phyloP scores from a whole-genome alignment of 2,329 filamentous ascomycete genomes.

The Diplocarpon rosae region DNA sequence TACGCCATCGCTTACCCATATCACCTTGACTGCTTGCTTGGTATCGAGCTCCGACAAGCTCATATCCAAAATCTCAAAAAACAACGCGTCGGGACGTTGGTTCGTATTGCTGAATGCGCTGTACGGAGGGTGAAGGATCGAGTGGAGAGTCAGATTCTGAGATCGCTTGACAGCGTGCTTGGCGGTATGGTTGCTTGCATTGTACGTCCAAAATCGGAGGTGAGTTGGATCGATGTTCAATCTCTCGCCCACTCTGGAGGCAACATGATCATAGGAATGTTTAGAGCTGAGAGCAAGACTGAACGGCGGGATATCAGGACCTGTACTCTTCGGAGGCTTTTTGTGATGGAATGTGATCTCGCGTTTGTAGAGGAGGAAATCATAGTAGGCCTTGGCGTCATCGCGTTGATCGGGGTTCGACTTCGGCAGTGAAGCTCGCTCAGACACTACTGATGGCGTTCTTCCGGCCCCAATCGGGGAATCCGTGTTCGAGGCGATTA shows the following conservation, averaged over 20 bases:
- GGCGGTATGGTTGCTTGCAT: conserved; percentile 62
- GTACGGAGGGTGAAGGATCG: conserved; percentile 68
- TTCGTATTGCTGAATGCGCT: conserved; percentile 58
- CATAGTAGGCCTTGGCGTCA: conserved; percentile 81
- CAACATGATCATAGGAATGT: conserved; percentile 79
- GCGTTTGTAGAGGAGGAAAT: conserved; percentile 80
- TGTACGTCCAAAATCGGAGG: conserved; percentile 82
- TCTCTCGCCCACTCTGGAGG: conserved; percentile 70
- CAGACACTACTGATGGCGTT: not conserved
- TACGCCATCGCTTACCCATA: conserved; percentile 79
- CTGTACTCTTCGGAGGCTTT: conserved; percentile 38
- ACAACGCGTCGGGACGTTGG: conserved; percentile 68
- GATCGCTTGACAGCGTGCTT: conserved; percentile 68
- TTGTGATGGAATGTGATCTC: conserved; percentile 68
- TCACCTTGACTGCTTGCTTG: conserved; percentile 77
- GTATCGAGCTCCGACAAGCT: conserved; percentile 87
- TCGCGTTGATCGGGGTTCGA: conserved; percentile 40
- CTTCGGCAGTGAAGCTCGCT: not conserved
- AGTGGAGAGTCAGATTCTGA: conserved; percentile 54
- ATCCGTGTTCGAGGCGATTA: no score
- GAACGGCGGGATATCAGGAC: conserved; percentile 52
- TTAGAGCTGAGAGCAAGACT: conserved; percentile 73
- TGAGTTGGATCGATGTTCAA: conserved; percentile 74
- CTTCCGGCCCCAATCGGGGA: no score
- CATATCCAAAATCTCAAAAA: conserved; percentile 90